Evolutionary conservation across 768 basidiomycete species (phyloP), one percentile per base, ranked within the genome.

Genomic region (Galerina marginata): DNA sequence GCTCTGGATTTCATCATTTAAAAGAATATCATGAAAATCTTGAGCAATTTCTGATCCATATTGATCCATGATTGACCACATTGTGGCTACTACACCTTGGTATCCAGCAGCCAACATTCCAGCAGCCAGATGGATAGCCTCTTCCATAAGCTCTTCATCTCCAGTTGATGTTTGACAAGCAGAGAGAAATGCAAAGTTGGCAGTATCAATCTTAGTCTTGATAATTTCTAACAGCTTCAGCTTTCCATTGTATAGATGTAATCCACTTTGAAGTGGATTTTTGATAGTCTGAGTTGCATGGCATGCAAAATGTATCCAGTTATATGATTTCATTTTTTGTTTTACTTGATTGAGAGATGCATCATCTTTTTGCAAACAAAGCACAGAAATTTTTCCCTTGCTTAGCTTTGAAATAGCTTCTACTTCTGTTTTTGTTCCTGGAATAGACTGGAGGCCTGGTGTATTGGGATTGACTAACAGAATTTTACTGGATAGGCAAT

Each of bases 91-190:
- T 20, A 20, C 20, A 20, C 20, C 20, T 20, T 20, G 20, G 20
- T 20, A 20, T 20, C 20, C 20, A 20, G 20, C 20, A 20, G 20
- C 20, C 20, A 20, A 20, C 20, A 20, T 20, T 20, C 20, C 20
- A 20, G 20, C 20, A 20, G 20, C 20, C 20, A 20, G 20, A 20
- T 20, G 20, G 20, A 20, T 76, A 11, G 79, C 58, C 2, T 75
- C 73, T n/a, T 74, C 59, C 0, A 71, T 48, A 2, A 74, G 58
- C 37, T 58, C 50, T 25, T 65, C 51, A 14, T 68, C 67, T 0
- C 75, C 71, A 14, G 61, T 64, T 0, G 73, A 73, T 5, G 75
- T 80, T 46, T 78, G 66, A 52, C 79, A 80, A 0, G 79, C 77
- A 0, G 78, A 77, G 3, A 80, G 64, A 60, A 75, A 72, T 0